Percentiles rank a stretch among this genome's conserved stretches.
phyloP scores from a whole-genome alignment of 805 yeast genomes.

The Saturnispora halmiae region DNA sequence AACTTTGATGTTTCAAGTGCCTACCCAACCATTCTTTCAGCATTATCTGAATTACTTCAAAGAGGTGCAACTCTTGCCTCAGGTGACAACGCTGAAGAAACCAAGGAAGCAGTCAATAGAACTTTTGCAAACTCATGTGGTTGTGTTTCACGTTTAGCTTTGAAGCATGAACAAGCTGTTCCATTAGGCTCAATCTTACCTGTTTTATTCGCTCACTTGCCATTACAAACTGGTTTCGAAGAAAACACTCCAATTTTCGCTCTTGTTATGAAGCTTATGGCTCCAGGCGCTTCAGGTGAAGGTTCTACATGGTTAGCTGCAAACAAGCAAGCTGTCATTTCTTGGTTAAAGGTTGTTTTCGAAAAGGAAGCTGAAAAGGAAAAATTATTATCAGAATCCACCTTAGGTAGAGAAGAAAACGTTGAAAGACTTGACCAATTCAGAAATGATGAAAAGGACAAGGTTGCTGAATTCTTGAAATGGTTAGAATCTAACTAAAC shows the following conservation, averaged over 20 bases:
- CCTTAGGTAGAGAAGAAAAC: conserved; percentile 80
- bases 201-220: conserved; percentile 65
- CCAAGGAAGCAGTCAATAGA: conserved; percentile 70
- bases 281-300: conserved; percentile 29
- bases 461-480: conserved; percentile 63
- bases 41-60: conserved; percentile 61
- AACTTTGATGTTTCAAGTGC: conserved; percentile 46
- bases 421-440: conserved; percentile 73
- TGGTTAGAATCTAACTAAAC: conserved; percentile 48
- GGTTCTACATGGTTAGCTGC: conserved; percentile 45
- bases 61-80: conserved; percentile 59
- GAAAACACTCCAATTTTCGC: conserved; percentile 88
- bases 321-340: conserved; percentile 56
- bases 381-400: conserved; percentile 59
- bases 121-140: conserved; percentile 93
- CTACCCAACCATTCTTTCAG: conserved; percentile 59
- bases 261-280: conserved; percentile 60
- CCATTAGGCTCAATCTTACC: conserved; percentile 76
- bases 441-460: conserved; percentile 53
- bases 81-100: conserved; percentile 65
- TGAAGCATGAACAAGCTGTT: conserved; percentile 59
- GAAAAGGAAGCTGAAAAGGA: conserved; percentile 66
- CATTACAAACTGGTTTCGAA: conserved; percentile 80
- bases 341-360: conserved; percentile 61
- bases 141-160: conserved; percentile 86